Base-by-base conservation (phyloP, 352 stramenopile species). In the Elongisporangium anandrum region DNA sequence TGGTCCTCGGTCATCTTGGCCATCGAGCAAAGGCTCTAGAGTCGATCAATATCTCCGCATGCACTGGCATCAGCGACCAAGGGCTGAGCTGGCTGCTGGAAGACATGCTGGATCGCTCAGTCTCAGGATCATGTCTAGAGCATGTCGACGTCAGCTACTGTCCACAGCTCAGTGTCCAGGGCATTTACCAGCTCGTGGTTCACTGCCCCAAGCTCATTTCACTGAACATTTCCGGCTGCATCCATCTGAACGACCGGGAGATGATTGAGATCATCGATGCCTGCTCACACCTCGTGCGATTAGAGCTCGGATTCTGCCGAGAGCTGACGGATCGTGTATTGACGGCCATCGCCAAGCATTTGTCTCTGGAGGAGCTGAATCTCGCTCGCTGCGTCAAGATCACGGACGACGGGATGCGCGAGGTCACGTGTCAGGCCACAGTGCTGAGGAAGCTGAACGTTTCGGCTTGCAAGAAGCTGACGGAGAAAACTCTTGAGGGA, bases 141-240 rank as follows among this genome's bases (percentile, higher is more conserved):
- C 72, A 74, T 16, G 52, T 97, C 12, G 83, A 97, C 63, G 55
- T 97, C 12, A 87, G 79, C 47, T 96, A 94, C 56, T 97, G 90
- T 59, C 65, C 75, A 2, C 65, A 82, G 17, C 61, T 97, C 19
- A 89, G 71, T 1, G 70, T 82, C 1, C 34, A 26, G 3, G 76
- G 72, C 1, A 69, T 97, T n/a, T 64, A 75, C 12, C 22, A 66
- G 19, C 60, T 97, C 5, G 77, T 89, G 4, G 57, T 77, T 1
- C 70, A 73, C 13, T 92, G 84, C 54, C 60, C 67, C 4, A 69
- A 70, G 7, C 75, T 97, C 17, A 67, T 79, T 3, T 76, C 79
- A n/a, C 69, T 97, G 2, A 92, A 89, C 59, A 60, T 97, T 17
- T 92, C 87, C 0, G 91, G 91, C 0, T 96, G 86, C 22, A 72